Base-by-base conservation (phyloP, 1,139 yeast species). In the Lodderomyces parapsilosis region DNA sequence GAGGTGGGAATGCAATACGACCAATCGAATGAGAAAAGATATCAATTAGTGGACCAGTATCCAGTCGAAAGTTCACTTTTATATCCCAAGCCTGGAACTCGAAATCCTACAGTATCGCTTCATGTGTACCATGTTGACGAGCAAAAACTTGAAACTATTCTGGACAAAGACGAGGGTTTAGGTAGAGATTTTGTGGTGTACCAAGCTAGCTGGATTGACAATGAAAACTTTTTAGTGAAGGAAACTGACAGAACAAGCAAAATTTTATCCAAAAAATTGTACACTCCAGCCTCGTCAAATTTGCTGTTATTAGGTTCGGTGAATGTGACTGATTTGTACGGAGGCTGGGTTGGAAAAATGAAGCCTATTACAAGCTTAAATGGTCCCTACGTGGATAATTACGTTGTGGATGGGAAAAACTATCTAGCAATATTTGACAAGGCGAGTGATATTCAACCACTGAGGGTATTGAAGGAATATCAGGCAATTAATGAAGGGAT, bases 51-150 rank as follows among this genome's bases (percentile, higher is more conserved):
- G 8, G 70, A 73, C 41, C 79, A 80, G 38, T 86, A 85, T 53
- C 94, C 95, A 0, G 62, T 68, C 3, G 58, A 54, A 30, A 57
- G 64, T 2, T 43, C 55, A 8, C 63, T 91, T 48, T 86, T 85
- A 57, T 94, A 93, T 60, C 98, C 99, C 3, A 90, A 88, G 59
- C 95, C 97, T 0, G 99, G 98, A 0, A 76, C 77, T 15, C 55
- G 72, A 1, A 86, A 86, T 56, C 98, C 99, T 0, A 56, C 62
- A 15, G 74, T 86, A 1, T 30, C 62, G 1, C 38, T 91, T 17
- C 60, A 66, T 49, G 63, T 73, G 38, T 79, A 76, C 52, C 65
- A 76, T 36, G 31, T 81, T 1, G 47, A 57, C 1, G 51, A 59
- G 1, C 53, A 56, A 8, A 36, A 52, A 7, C 31, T 27, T 19